Percentiles rank a stretch among this genome's conserved stretches.
phyloP scores from a whole-genome alignment of 2,329 filamentous ascomycete genomes.

The Neoarthrinium moseri region DNA sequence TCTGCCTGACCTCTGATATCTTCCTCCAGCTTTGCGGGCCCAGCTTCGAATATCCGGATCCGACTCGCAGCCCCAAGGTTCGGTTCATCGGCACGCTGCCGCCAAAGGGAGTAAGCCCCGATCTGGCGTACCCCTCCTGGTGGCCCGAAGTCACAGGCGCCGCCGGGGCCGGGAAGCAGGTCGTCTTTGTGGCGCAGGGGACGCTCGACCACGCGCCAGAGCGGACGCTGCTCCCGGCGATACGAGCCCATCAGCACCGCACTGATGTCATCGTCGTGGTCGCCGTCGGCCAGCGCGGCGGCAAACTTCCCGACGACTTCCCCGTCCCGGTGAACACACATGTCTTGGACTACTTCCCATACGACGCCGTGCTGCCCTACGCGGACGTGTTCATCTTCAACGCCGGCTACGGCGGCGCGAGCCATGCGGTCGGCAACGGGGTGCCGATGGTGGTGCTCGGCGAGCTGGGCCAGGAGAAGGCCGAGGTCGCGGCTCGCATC shows the following conservation, averaged over 20 bases:
- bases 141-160: constrained; percentile 40
- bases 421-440: constrained; percentile 33
- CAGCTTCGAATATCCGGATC: constrained; percentile 30
- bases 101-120: constrained; percentile 23
- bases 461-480: constrained; percentile 8
- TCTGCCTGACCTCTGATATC: constrained; percentile 28
- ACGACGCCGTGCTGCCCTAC: constrained; percentile 42
- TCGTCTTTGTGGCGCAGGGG: constrained; percentile 47
- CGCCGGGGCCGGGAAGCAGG: constrained; percentile 27
- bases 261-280: constrained; percentile 37
- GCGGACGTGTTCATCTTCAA: constrained; percentile 26
- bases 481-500: constrained; percentile 8
- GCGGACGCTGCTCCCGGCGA: constrained; percentile 42
- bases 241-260: constrained; percentile 37
- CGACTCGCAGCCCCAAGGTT: constrained; percentile 34
- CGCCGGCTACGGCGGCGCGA: constrained; percentile 12
- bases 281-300: constrained; percentile 26
- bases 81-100: constrained; percentile 42
- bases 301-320: constrained; percentile 21
- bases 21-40: constrained; percentile 33
- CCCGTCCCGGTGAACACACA: constrained; percentile 38
- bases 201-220: constrained; percentile 37
- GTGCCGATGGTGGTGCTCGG: constrained; percentile 12
- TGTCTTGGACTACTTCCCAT: constrained; percentile 46
- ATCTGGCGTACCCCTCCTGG: constrained; percentile 37